Percentiles rank a stretch among this genome's conserved stretches.
phyloP scores from a whole-genome alignment of 106 monocot species.

The Dendrobium chrysotoxum region DNA sequence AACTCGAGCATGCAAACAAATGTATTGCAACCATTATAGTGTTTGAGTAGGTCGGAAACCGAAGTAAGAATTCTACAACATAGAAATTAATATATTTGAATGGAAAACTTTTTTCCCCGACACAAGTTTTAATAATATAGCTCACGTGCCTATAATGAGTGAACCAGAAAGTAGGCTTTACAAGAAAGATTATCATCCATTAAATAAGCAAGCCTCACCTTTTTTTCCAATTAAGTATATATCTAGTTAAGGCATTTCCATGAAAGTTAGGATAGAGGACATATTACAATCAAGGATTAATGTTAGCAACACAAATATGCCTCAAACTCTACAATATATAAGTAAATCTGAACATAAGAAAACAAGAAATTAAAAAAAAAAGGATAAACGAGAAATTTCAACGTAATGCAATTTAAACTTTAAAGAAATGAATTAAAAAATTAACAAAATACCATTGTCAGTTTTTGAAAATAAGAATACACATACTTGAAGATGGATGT shows the following conservation, averaged over 20 bases:
- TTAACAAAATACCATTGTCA: constrained; percentile 3
- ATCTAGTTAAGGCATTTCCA: background rate
- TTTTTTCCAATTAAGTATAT: background rate
- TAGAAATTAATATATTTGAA: background rate
- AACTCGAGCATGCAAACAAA: background rate
- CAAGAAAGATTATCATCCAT: background rate
- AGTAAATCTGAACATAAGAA: background rate
- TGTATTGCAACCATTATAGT: background rate
- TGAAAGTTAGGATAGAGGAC: background rate
- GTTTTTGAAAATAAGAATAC: background rate
- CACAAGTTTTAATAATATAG: background rate
- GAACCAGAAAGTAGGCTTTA: background rate
- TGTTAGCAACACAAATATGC: background rate
- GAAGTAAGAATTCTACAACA: background rate
- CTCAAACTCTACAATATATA: background rate
- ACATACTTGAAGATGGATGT: constrained; percentile 76
- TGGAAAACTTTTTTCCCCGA: background rate
- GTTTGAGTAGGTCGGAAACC: background rate
- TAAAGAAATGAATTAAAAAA: background rate
- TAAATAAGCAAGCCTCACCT: background rate
- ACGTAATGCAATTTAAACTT: background rate
- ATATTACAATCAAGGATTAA: background rate
- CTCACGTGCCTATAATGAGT: background rate
- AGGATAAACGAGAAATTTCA: background rate
- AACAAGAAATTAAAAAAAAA: background rate